phyloP scores from a whole-genome alignment of 2,329 filamentous ascomycete species.

The Colletotrichum incanum region DNA sequence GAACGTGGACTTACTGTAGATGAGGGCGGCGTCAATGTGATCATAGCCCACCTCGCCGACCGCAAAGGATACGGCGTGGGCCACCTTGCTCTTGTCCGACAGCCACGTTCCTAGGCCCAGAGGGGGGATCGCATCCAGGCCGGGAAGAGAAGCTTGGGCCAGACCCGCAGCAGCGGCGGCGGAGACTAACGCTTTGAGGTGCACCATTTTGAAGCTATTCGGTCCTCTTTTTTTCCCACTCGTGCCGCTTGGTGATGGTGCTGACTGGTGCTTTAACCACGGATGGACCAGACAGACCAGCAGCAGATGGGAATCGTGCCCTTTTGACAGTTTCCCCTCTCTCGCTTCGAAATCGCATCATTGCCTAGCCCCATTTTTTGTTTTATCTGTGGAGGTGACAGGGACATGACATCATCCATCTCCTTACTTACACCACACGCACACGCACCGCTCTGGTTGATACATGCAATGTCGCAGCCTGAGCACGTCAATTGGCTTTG shows the following conservation, averaged over 20 bases:
- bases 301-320: background rate
- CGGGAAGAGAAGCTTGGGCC: conserved; percentile 28
- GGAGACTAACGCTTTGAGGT: conserved; percentile 3
- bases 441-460: background rate
- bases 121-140: conserved; percentile 27
- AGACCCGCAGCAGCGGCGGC: conserved; percentile 19
- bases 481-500: background rate
- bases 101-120: conserved; percentile 72
- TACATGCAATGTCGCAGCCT: conserved; percentile 29
- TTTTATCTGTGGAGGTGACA: conserved; percentile 13
- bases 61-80: conserved; percentile 72
- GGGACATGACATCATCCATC: conserved; percentile 40
- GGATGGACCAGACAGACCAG: too few relatives aligned
- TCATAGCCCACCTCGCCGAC: conserved; percentile 62
- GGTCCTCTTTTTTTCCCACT: background rate
- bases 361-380: conserved; percentile 7
- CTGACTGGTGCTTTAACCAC: background rate
- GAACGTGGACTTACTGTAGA: conserved; percentile 57
- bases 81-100: conserved; percentile 71
- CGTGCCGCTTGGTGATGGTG: background rate
- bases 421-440: conserved; percentile 37
- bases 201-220: conserved; percentile 22
- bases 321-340: conserved; percentile 8
- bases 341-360: conserved; percentile 32
- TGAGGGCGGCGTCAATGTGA: conserved; percentile 70